These are phyloP conservation scores for Cyberlindnera lachancei DNA, from an alignment of 805 yeast genomes.

Conservation along the genomic window DNA sequence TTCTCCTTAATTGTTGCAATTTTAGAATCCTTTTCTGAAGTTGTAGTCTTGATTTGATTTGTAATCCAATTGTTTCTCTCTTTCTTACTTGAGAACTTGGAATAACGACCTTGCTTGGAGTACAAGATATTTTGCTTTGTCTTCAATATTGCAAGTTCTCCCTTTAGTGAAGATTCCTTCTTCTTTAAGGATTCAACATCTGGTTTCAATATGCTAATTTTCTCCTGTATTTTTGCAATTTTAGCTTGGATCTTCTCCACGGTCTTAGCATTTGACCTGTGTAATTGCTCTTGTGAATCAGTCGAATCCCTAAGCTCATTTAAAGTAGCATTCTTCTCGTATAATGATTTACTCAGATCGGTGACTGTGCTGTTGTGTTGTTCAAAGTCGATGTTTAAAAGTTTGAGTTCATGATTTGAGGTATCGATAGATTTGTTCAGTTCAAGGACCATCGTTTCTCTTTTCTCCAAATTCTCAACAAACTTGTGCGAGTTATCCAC, in stretches of 20 bases:
- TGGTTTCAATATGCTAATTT: slow-evolving; percentile 34
- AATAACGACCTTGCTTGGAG: slow-evolving; percentile 63
- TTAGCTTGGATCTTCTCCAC: slow-evolving; percentile 19
- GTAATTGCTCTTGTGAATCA: slow-evolving; percentile 29
- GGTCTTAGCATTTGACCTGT: slow-evolving; percentile 18
- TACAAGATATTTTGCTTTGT: slow-evolving; percentile 53
- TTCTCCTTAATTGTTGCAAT: slow-evolving; percentile 22
- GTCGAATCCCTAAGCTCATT: slow-evolving; percentile 28
- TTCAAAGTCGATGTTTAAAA: slow-evolving; percentile 47
- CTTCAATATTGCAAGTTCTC: slow-evolving; percentile 32
- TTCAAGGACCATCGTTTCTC: slow-evolving; percentile 45
- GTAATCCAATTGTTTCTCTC: slow-evolving; percentile 67
- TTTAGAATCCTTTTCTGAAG: slow-evolving; percentile 16
- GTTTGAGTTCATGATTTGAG: slow-evolving; percentile 40
- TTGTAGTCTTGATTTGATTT: slow-evolving; percentile 36
- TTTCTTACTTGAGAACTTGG: slow-evolving; percentile 43
- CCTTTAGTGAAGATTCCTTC: slow-evolving; percentile 34
- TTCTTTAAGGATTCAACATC: slow-evolving; percentile 29
- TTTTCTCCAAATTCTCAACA: slow-evolving; percentile 47
- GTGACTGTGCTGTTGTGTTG: slow-evolving; percentile 44
- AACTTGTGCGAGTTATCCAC: slow-evolving; percentile 47
- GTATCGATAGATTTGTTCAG: slow-evolving; percentile 39
- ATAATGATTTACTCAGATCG: slow-evolving; percentile 40
- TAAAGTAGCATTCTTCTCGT: slow-evolving; percentile 41
- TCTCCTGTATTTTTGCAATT: slow-evolving; percentile 27